Evolutionary conservation across 106 monocot species (phyloP), one percentile per base, ranked within the genome.

Genomic region (Apostasia shenzhenica): DNA sequence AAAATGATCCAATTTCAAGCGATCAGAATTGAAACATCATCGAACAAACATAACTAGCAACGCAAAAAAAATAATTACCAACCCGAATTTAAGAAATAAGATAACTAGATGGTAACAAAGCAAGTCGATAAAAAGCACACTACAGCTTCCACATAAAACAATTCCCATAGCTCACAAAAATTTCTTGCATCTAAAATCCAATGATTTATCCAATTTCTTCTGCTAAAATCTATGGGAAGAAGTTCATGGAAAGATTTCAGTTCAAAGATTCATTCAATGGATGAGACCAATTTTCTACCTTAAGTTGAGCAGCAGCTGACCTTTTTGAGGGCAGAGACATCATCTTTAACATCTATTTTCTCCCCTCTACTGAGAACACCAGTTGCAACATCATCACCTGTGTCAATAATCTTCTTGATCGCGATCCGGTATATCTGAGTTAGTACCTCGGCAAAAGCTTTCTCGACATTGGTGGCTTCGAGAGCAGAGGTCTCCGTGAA

Each of bases 401-500:
- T 13, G 41, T 80, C 83, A 1, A 80, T 72, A 0, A 54, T 69
- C 68, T 74, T 79, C 74, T 73, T 84, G 69, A 79, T 84, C 40
- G 80, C 73, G 42, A 84, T 76, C 13, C 55, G 68, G 52, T 84
- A 80, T 43, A 84, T 84, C 72, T 80, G 72, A 26, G 79, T 76
- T 40, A 84, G 55, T 45, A 84, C 80, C 57, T 84, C 79, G 1
- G 72, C 51, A 48, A 84, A 84, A 3, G 83, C 83, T 54, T 72
- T 79, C 41, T 76, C 83, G 26, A 84, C 84, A 41, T 84, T 84
- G 5, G 73, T 80, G 38, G 84, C 67, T 52, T 84, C 80, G 11
- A 84, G 73, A 1, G 84, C 84, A 5, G 84, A 84, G 5, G 83
- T 84, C 73, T 84, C 83, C 76, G 80, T 84, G 76, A 84, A 84